phyloP scores from a whole-genome alignment of 2,329 filamentous ascomycete genomes.

The Torrubiella hemipterigena region DNA sequence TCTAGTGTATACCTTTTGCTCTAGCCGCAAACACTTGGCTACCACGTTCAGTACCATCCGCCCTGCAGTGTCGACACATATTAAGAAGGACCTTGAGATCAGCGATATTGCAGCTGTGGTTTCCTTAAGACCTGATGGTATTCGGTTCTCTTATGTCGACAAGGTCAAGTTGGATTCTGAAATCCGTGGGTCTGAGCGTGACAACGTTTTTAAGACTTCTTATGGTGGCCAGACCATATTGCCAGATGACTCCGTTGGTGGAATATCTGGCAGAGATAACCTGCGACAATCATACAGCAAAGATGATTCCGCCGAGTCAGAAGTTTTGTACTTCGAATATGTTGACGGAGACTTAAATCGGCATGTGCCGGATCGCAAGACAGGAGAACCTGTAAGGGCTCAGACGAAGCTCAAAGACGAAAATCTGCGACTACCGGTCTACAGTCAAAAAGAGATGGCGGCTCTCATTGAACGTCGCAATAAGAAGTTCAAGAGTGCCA shows the following conservation, averaged over 20 bases:
- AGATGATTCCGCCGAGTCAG: constrained; percentile 27
- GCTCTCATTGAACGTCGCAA: constrained; percentile 83
- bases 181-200: constrained; percentile 53
- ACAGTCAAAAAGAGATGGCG: constrained; percentile 85
- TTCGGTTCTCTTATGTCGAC: constrained; percentile 80
- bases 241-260: constrained; percentile 44
- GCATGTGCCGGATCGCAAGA: constrained; percentile 60
- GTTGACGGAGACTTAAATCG: constrained; percentile 82
- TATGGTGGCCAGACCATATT: constrained; percentile 35
- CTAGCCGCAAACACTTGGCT: constrained; percentile 78
- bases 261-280: constrained; percentile 35
- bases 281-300: constrained; percentile 17
- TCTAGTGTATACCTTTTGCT: constrained; percentile 89
- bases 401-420: constrained; percentile 61
- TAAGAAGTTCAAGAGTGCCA: constrained; percentile 63
- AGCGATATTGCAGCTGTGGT: constrained; percentile 78
- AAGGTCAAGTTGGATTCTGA: constrained; percentile 74
- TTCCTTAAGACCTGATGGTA: constrained; percentile 61
- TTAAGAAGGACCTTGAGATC: constrained; percentile 54
- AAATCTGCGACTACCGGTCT: constrained; percentile 82
- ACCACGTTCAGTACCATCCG: constrained; percentile 88
- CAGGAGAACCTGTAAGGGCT: constrained; percentile 58
- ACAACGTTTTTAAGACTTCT: constrained; percentile 46
- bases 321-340: constrained; percentile 86
- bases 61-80: constrained; percentile 73